Evolutionary conservation across 2,329 filamentous ascomycete species (phyloP).

Genomic region (Colletotrichum magnum): DNA sequence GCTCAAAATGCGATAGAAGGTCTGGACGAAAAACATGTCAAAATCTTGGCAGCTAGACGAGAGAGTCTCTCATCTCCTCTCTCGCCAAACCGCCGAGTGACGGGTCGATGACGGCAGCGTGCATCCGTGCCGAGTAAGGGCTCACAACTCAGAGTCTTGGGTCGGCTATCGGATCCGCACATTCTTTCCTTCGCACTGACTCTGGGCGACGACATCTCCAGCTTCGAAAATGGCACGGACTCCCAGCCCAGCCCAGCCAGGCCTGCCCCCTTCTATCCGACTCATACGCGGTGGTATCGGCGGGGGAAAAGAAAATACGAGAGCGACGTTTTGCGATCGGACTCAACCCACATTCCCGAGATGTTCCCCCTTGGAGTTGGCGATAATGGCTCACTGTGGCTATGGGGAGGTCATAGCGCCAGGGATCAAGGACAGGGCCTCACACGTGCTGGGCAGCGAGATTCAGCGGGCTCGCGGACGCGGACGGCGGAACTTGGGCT

Average conservation of each 20-base stretch:
- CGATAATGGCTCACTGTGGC: not conserved
- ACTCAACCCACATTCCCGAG: slow-evolving; percentile 19
- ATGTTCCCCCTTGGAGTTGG: not conserved
- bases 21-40: not conserved
- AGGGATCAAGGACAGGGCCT: slow-evolving; percentile 15
- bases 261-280: not conserved
- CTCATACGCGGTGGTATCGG: not conserved
- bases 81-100: not conserved
- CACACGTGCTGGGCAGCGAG: slow-evolving; percentile 15
- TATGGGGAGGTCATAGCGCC: slow-evolving; percentile 10
- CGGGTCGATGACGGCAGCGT: not conserved
- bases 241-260: not conserved
- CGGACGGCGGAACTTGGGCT: slow-evolving; percentile 12
- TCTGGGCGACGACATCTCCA: not conserved
- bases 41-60: not conserved
- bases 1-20: not conserved
- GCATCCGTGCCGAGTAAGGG: not conserved
- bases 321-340: slow-evolving; percentile 11
- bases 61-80: not conserved
- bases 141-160: not conserved
- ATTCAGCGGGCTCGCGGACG: slow-evolving; percentile 4
- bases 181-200: slow-evolving; percentile 26
- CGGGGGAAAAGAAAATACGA: not conserved
- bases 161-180: slow-evolving; percentile 39
- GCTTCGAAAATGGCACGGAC: not conserved